These are phyloP conservation scores for Acrocalymma vagum DNA, from an alignment of 2,329 filamentous ascomycete species.

Conservation along the genomic window DNA sequence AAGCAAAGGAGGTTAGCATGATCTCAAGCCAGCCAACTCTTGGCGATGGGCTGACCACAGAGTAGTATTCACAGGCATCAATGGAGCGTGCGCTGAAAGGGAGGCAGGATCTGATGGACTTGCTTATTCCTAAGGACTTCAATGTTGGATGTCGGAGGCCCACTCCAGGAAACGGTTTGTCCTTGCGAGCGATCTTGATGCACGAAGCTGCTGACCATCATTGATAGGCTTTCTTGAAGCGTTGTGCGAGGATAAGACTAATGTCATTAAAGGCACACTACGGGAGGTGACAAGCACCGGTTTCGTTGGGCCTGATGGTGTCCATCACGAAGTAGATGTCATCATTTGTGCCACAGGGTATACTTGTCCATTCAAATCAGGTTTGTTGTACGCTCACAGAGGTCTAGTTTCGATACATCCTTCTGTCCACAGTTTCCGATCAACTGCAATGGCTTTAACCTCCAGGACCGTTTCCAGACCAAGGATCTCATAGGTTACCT, in stretches of 20 bases:
- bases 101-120: too few relatives aligned
- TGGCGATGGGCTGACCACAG: too few relatives aligned
- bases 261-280: constrained; percentile 28
- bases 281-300: constrained; percentile 36
- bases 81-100: too few relatives aligned
- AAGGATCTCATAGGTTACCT: background rate
- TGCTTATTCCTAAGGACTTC: too few relatives aligned
- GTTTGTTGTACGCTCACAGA: background rate
- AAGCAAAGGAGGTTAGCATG: too few relatives aligned
- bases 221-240: constrained; percentile 38
- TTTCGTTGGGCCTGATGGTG: constrained; percentile 42
- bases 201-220: too few relatives aligned
- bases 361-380: background rate
- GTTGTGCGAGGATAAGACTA: constrained; percentile 42
- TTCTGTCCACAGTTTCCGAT: background rate
- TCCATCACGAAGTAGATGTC: constrained; percentile 41
- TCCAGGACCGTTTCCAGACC: background rate
- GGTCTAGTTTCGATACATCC: background rate
- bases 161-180: too few relatives aligned
- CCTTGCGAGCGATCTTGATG: too few relatives aligned
- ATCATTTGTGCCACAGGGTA: constrained; percentile 68
- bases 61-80: too few relatives aligned
- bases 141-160: too few relatives aligned
- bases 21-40: too few relatives aligned
- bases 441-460: background rate